Conservation (phyloP, 164 flowering plant genomes). For the Umbellularia californica region DNA sequence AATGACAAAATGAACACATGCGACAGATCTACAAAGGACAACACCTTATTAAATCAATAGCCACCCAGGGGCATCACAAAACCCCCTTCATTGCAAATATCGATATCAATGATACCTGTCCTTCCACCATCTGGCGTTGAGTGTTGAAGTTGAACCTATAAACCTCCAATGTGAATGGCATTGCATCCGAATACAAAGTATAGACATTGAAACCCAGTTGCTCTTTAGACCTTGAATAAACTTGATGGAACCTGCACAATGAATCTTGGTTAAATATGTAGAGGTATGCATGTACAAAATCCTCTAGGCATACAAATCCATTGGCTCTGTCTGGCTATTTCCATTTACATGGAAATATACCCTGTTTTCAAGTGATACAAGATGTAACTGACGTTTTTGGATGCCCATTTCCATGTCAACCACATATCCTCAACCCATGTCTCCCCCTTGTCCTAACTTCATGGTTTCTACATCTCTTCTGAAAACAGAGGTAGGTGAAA, state of each 20-base stretch:
- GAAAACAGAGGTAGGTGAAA: too few species aligned
- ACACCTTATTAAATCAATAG: background rate
- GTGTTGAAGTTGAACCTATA: background rate
- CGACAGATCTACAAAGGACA: background rate
- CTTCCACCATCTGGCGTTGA: background rate
- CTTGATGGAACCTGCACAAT: constrained; percentile 12
- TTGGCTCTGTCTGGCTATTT: too few species aligned
- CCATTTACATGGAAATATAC: too few species aligned
- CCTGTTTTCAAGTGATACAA: too few species aligned
- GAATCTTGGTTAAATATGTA: too few species aligned
- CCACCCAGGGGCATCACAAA: background rate
- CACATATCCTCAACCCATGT: too few species aligned
- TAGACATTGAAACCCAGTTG: background rate
- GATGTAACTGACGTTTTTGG: too few species aligned
- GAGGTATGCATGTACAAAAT: too few species aligned
- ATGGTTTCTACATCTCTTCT: too few species aligned
- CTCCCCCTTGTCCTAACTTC: too few species aligned
- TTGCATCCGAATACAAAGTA: background rate
- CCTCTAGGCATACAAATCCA: too few species aligned
- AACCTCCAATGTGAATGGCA: background rate
- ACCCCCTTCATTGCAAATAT: background rate
- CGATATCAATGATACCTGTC: background rate
- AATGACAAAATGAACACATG: background rate
- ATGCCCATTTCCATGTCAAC: too few species aligned
- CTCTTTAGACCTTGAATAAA: constrained; percentile 2